Evolutionary conservation across 1,284 basidiomycete species (phyloP), one percentile per base, ranked within the genome.

Genomic region (Ganoderma leucocontextum): DNA sequence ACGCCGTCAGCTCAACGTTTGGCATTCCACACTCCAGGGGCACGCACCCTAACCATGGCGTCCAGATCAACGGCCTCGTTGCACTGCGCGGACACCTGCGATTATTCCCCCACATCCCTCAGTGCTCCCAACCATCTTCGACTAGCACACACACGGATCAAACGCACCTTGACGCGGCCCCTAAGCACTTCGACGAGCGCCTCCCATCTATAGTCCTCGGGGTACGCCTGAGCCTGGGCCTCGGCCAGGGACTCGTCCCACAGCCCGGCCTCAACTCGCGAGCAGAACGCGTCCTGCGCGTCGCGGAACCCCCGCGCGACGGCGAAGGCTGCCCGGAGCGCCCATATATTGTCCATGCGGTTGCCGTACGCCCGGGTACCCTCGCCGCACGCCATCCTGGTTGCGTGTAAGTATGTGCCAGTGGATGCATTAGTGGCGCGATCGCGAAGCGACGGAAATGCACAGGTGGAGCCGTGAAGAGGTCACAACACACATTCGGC

Each of bases 131-230:
- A 5, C 35, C 3, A 10, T n/a, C 29, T 13, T 60, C 59, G 17
- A 47, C 44, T 53, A 52, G 25, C 3, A 38, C 58, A 4, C 17
- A 29, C 44, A 41, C 47, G 49, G 25, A 55, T 29, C 71, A 38
- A 69, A 88, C 58, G 38, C 58, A 60, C 91, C 84, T 92, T 93
- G 70, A 94, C 92, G 29, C 86, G 84, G 10, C 91, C 94, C 59
- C 96, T 84, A 33, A 98, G 84, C 7, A 96, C 93, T 72, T 97
- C 96, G 6, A 96, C 93, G 10, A 97, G 82, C 13, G 90, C 91
- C 76, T 97, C 96, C 88, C 92, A 94, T 76, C 95, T 86, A 55
- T 96, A 82, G 52, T 89, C 87, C 62, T 95, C 89, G 0, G 96
- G 95, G 79, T 94, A 95, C 0, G 85, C 87, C 29, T 90, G 82